Evolutionary conservation across 2,329 filamentous ascomycete genomes (phyloP).

Genomic region (Monilinia aucupariae): DNA sequence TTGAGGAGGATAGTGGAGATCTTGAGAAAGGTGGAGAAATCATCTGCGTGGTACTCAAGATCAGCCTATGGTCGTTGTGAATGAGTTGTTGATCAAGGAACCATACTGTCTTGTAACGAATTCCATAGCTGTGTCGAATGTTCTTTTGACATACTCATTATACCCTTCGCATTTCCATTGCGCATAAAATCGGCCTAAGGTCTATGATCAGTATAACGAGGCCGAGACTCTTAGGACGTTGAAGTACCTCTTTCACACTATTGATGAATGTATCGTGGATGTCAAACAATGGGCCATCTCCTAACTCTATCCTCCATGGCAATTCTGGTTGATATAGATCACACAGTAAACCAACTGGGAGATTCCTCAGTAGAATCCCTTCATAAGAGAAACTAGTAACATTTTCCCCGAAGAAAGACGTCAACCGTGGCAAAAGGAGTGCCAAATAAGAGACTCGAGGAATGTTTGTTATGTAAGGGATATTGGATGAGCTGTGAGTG

Average conservation of each 20-base stretch:
- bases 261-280: constrained; percentile 62
- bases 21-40: constrained; percentile 65
- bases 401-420: constrained; percentile 52
- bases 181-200: constrained; percentile 53
- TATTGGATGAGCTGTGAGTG: constrained; percentile 31
- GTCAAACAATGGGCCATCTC: constrained; percentile 49
- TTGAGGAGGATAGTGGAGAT: constrained; percentile 75
- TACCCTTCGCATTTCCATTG: constrained; percentile 64
- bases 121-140: constrained; percentile 63
- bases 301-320: constrained; percentile 58
- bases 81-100: neutral
- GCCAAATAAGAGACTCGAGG: constrained; percentile 65
- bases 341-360: constrained; percentile 62
- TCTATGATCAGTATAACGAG: neutral
- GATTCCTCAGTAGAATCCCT: constrained; percentile 63
- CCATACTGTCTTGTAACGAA: constrained; percentile 54
- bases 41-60: constrained; percentile 45
- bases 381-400: constrained; percentile 57
- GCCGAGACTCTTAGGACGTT: neutral
- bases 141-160: constrained; percentile 65
- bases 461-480: constrained; percentile 46
- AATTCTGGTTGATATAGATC: constrained; percentile 54
- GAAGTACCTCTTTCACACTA: constrained; percentile 56
- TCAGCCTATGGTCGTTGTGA: neutral
- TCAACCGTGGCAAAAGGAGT: constrained; percentile 56